These are phyloP conservation scores for Leccinum truebloodii DNA, from an alignment of 768 basidiomycete genomes.

Conservation along the genomic window DNA sequence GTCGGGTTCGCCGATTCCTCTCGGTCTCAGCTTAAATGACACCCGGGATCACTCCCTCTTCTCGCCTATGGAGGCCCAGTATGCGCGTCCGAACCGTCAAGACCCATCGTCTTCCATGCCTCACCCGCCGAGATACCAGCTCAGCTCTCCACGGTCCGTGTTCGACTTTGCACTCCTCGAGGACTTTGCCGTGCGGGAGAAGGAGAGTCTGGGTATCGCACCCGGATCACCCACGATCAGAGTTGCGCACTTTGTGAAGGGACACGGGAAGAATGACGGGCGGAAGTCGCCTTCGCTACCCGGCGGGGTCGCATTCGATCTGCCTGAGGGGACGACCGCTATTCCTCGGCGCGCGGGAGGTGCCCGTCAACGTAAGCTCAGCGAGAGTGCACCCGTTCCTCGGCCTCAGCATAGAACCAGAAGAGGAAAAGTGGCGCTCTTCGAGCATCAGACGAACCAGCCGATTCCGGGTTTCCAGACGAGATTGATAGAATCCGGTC, in stretches of 20 bases:
- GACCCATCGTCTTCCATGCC: conserved; percentile 34
- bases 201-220: conserved; percentile 58
- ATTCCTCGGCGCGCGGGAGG: conserved; percentile 26
- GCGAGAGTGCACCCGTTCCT: conserved; percentile 74
- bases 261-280: conserved; percentile 6
- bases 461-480: conserved; percentile 48
- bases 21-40: conserved; percentile 41
- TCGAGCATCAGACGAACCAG: conserved; percentile 63
- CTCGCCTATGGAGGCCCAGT: conserved; percentile 23
- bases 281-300: conserved; percentile 5
- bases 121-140: conserved; percentile 70
- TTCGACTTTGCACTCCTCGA: conserved; percentile 83
- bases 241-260: conserved; percentile 12
- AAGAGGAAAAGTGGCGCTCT: conserved; percentile 87
- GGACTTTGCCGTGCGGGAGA: conserved; percentile 71
- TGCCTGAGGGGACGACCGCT: conserved; percentile 11
- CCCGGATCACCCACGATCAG: conserved; percentile 34
- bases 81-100: conserved; percentile 29
- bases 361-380: conserved; percentile 82
- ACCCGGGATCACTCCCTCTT: conserved; percentile 53
- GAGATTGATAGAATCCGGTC: conserved; percentile 30
- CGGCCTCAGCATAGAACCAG: conserved; percentile 57
- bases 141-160: conserved; percentile 50
- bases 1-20: conserved; percentile 14
- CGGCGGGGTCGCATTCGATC: conserved; percentile 10